Evolutionary conservation across 768 basidiomycete genomes (phyloP), one percentile per base, ranked within the genome.

Genomic region (Pleurotus giganteus): DNA sequence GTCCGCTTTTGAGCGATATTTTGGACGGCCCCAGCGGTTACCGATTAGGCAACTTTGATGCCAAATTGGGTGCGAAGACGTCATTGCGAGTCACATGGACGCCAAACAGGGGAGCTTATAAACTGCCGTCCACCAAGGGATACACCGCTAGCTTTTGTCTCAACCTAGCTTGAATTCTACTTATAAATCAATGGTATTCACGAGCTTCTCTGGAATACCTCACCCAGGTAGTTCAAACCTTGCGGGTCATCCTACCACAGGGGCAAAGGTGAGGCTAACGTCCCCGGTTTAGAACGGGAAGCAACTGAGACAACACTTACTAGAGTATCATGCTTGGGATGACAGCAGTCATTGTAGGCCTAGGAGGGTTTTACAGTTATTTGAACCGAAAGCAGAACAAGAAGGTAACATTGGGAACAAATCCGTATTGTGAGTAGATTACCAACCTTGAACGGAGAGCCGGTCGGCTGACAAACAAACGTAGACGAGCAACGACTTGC

Each of bases 131-230:
- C 8, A 34, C 15, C 32, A 34, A 34, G 8, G 7, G 15, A 15
- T 8, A 34, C 15, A 34, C 32, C 7, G 32, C n/a, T n/a, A n/a
- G n/a, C n/a, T n/a, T n/a, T n/a, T n/a, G n/a, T n/a, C n/a, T 34
- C 32, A 34, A 34, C 32, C 32, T 34, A 34, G 15, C 32, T 15
- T 34, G 32, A 7, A 8, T 34, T 34, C 32, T 34, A 8, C 32
- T 34, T 7, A 34, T 8, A 13, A 21, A 4, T 7, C 26, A 15
- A 50, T 50, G 49, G 49, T 51, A 6, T n/a, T 23, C 34, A 51
- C 49, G 9, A 51, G 49, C n/a, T 51, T 51, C 23, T 51, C 49
- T 9, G 49, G 49, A 29, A 51, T 51, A 8, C 49, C 49, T 13
- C 34, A 34, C 12, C 32, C 49, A 24, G 49, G 49, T 13, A 51